A percentile compares a stretch with the other conserved stretches of the same genome.
phyloP scores from a whole-genome alignment of 169 alveolate genomes.

The Cryptosporidium bovis region DNA sequence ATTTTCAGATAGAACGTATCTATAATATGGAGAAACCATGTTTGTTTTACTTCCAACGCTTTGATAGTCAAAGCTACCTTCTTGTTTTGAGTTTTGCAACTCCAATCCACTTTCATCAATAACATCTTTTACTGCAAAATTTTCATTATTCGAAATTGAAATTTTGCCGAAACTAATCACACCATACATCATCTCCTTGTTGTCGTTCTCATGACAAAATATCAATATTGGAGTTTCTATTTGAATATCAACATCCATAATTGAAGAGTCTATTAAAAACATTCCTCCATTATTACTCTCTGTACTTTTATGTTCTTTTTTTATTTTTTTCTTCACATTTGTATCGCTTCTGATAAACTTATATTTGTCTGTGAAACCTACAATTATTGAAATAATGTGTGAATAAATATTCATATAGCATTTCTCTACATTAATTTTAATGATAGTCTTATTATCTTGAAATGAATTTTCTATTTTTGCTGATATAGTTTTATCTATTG shows the following conservation, averaged over 20 bases:
- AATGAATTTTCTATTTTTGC: conserved; percentile 7
- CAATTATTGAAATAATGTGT: conserved; percentile 17
- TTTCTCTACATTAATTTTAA: conserved; percentile 50
- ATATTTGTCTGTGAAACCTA: conserved; percentile 13
- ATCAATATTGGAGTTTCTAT: conserved; percentile 70
- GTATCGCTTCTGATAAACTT: conserved; percentile 2
- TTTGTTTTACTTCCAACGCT: not conserved
- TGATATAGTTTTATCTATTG: conserved; percentile 30
- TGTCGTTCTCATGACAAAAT: conserved; percentile 25
- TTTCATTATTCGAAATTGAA: conserved; percentile 47
- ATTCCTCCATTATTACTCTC: conserved; percentile 20
- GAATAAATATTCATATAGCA: conserved; percentile 59
- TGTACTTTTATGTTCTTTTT: not conserved
- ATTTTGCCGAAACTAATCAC: conserved; percentile 69
- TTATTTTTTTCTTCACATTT: not conserved
- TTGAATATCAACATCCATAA: conserved; percentile 61
- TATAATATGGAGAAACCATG: conserved; percentile 47
- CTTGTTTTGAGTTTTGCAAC: conserved; percentile 1
- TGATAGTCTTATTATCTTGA: conserved; percentile 9
- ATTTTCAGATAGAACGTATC: conserved; percentile 54
- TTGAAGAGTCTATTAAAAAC: conserved; percentile 9
- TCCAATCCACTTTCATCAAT: conserved; percentile 25
- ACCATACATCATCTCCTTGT: conserved; percentile 17
- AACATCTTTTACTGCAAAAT: not conserved
- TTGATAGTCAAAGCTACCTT: conserved; percentile 52